Evolutionary conservation across 2,329 filamentous ascomycete species (phyloP), one percentile per base, ranked within the genome.

Genomic region (Nothophaeocryptopus gaeumannii): DNA sequence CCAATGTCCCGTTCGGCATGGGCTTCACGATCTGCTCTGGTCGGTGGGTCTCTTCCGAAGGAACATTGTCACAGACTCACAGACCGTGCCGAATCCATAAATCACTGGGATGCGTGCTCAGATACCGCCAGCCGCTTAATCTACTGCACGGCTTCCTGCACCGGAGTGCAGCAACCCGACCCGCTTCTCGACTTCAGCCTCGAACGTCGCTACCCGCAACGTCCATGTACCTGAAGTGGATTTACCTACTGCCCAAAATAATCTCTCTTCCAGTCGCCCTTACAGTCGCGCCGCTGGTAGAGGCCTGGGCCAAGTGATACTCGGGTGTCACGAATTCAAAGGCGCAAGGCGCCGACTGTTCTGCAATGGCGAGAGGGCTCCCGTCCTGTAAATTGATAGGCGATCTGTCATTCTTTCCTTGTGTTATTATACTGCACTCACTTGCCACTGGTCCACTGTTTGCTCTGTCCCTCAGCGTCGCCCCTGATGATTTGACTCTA

Each of bases 181-280:
- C 40, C 40, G 30, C 34, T 14, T 12, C 30, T 32, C 39, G 33
- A 33, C 40, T 26, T 26, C 40, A 43, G 30, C 40, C 40, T 32
- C 30, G 40, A 15, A 35, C 16, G 13, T 14, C 11, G 30, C 40
- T 34, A 35, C 40, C 40, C 35, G 40, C 40, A 43, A 34, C 14
- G 40, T 34, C 30, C 30, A 32, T 14, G 37, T 40, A 32, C 45
- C 38, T 40, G 37, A 41, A 41, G 45, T 47, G 45, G 45, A 47
- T 32, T 3, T 26, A 26, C 20, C 20, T 26, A 26, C 20, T 26
- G 20, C 20, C 20, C 20, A 26, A 26, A 7, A 26, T 12, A 26
- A 11, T 13, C 33, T 31, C 31, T 42, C 45, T n/a, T 41, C 39
- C 29, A 29, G 30, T 47, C 37, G 26, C 20, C 20, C 20, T 26